Evolutionary conservation across 140 eudicot species (phyloP).

Genomic region (Senecio squalidus): DNA sequence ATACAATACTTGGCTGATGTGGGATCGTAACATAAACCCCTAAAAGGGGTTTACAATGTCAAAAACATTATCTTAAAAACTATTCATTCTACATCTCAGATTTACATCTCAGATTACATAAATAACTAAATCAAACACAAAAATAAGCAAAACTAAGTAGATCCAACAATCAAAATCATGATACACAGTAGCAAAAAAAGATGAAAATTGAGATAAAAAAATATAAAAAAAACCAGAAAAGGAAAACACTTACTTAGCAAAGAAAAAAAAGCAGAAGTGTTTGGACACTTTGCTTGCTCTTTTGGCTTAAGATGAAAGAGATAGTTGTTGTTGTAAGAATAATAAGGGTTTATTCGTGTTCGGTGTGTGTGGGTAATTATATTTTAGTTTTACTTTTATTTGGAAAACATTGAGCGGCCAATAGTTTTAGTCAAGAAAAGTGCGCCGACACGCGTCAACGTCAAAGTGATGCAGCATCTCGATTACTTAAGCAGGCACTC

Average conservation of each 20-base stretch:
- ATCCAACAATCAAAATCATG: too few relatives aligned
- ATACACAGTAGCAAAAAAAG: constrained; percentile 1
- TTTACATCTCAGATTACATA: constrained; percentile 13
- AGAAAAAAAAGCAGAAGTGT: background rate
- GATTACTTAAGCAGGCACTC: too few relatives aligned
- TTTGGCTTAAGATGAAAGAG: background rate
- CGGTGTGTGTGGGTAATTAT: constrained; percentile 16
- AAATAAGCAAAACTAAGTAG: background rate
- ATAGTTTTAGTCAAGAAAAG: background rate
- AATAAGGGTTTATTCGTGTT: constrained; percentile 32
- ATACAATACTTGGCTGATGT: too few relatives aligned
- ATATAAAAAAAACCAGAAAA: background rate
- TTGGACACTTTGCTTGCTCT: constrained; percentile 3
- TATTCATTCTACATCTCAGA: constrained; percentile 15
- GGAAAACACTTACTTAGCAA: constrained; percentile 12
- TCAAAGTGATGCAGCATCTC: too few relatives aligned
- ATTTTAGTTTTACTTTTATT: background rate
- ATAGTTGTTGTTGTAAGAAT: background rate
- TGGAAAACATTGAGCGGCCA: background rate
- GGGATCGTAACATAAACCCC: too few relatives aligned
- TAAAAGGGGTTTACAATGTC: constrained; percentile 10
- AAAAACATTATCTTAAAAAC: background rate
- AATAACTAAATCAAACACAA: constrained; percentile 5
- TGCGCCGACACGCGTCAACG: too few relatives aligned
- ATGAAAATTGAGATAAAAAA: background rate